These are phyloP conservation scores for Globisporangium radiosum DNA, from an alignment of 352 stramenopile genomes.

Conservation along the genomic window DNA sequence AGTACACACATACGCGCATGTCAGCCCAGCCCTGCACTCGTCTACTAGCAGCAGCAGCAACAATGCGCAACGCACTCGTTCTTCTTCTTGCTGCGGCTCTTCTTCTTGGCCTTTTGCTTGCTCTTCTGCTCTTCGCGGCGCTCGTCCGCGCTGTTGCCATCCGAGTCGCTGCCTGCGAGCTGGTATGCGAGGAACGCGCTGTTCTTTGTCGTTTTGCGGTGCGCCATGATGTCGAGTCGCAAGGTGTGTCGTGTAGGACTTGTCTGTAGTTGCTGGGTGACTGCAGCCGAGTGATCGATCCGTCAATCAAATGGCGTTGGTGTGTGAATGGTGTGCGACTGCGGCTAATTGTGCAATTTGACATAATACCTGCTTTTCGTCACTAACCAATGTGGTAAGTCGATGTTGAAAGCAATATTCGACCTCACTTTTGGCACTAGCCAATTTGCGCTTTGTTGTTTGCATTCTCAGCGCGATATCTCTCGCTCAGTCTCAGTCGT, in stretches of 20 bases:
- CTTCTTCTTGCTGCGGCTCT: conserved; percentile 71
- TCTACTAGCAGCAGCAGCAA: no score
- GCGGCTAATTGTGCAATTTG: background rate
- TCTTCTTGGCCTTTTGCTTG: conserved; percentile 71
- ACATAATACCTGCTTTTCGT: background rate
- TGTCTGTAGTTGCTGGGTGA: background rate
- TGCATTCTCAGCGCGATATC: background rate
- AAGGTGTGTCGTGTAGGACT: no score
- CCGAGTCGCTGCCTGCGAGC: conserved; percentile 36
- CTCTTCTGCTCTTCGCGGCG: conserved; percentile 38
- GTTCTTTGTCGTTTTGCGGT: conserved; percentile 31
- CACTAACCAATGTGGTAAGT: background rate
- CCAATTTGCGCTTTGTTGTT: background rate
- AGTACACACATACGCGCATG: background rate
- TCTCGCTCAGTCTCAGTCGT: conserved; percentile 32
- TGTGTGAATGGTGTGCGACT: background rate
- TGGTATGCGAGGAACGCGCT: conserved; percentile 69
- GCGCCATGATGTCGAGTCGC: conserved; percentile 2
- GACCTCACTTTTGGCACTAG: background rate
- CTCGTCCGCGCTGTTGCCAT: conserved; percentile 51
- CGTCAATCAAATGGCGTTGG: background rate
- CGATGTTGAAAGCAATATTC: background rate
- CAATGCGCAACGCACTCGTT: conserved; percentile 27
- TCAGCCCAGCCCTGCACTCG: background rate
- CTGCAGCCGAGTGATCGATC: background rate